Conservation (phyloP, 441 rosid species). For the Populus hybrid region DNA sequence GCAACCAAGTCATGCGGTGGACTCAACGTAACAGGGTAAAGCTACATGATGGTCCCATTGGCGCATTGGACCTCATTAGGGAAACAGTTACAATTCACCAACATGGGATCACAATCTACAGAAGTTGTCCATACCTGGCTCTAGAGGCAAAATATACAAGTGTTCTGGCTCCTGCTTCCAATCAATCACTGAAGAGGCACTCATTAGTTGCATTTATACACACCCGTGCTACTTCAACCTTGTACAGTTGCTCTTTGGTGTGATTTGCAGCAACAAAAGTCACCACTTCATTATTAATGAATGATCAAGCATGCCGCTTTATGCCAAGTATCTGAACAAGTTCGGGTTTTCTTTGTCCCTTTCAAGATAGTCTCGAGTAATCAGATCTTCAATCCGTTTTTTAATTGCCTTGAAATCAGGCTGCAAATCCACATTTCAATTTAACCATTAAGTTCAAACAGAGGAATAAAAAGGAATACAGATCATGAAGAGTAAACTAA, state of each 20-base stretch:
- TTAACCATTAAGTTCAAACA: not conserved
- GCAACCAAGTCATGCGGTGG: constrained; percentile 18
- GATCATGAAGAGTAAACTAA: not conserved
- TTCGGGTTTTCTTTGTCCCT: constrained; percentile 76
- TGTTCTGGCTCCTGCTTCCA: constrained; percentile 24
- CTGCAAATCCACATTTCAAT: constrained; percentile 38
- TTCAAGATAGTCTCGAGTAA: constrained; percentile 80
- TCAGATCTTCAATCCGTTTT: constrained; percentile 90
- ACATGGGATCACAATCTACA: constrained; percentile 17
- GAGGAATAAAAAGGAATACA: not conserved
- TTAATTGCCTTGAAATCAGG: constrained; percentile 96
- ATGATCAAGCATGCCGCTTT: constrained; percentile 17
- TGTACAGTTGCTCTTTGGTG: constrained; percentile 7
- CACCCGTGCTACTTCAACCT: constrained; percentile 14
- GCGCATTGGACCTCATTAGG: constrained; percentile 23
- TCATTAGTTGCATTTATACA: constrained; percentile 18
- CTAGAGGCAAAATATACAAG: constrained; percentile 30
- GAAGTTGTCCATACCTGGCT: constrained; percentile 33
- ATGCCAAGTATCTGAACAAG: constrained; percentile 77
- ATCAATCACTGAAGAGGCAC: constrained; percentile 13
- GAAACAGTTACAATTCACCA: constrained; percentile 25
- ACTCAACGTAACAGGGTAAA: constrained; percentile 11
- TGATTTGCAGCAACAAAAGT: constrained; percentile 19
- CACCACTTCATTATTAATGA: constrained; percentile 5
- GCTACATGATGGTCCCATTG: constrained; percentile 23